Base-by-base conservation (phyloP, 1,284 basidiomycete species). In the Mrakiaceae sp. region DNA sequence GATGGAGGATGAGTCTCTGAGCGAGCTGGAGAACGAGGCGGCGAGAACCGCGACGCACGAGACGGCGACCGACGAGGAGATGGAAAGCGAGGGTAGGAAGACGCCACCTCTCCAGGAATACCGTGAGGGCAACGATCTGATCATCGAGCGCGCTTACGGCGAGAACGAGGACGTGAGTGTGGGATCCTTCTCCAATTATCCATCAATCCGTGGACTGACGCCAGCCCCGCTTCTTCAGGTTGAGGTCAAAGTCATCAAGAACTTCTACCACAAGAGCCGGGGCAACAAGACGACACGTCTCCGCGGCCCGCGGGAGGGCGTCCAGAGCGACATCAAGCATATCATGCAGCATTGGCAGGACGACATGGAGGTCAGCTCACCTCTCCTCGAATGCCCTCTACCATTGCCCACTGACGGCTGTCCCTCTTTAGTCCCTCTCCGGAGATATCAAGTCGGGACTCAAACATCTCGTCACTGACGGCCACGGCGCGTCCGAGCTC, bases 111-210 rank as follows among this genome's bases (percentile, higher is more conserved):
- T 76, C 5, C 73, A 78, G 43, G 83, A 87, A 70, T 90, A 86
- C 82, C 78, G 79, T 69, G 87, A 90, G 72, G 88, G 88, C 3
- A 75, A 79, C 49, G 81, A 88, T 71, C 78, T 80, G 50, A 74
- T 93, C 51, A 79, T 87, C 64, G 88, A 90, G 74, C 78, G 81
- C 56, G 78, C 79, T 42, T 69, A 69, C 2, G 80, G 79, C 0
- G 80, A 81, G n/a, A 83, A 83, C 6, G 82, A 83, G 63, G 87
- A 88, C 78, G 86, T 87, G 67, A 59, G 83, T 73, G 6, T 51
- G 27, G 63, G 56, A 66, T 52, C 47, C 52, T 63, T 62, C 58
- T 16, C 43, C 27, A 2, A 47, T n/a, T 10, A 6, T 16, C 5
- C n/a, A 5, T 3, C 2, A 27, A 12, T n/a, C 27, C 27, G 0